Evolutionary conservation across 495 filamentous ascomycete species (phyloP).

Genomic region (Evernia prunastri): DNA sequence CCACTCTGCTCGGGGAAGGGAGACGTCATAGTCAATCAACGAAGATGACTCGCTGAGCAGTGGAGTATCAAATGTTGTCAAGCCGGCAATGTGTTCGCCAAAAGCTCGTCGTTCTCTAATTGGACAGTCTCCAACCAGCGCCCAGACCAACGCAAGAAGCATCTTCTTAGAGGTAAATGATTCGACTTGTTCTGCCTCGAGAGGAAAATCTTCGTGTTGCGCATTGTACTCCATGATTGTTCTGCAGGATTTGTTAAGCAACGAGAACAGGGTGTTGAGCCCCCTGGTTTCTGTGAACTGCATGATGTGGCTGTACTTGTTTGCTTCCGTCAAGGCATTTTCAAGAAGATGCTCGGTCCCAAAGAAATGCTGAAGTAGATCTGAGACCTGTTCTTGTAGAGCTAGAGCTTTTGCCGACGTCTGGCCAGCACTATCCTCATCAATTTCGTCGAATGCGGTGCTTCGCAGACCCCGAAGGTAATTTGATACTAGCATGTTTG

Average conservation of each 20-base stretch:
- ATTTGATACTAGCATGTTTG: slow-evolving; percentile 85
- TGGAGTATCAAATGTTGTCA: slow-evolving; percentile 80
- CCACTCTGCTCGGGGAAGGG: slow-evolving; percentile 82
- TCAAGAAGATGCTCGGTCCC: slow-evolving; percentile 70
- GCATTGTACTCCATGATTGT: slow-evolving; percentile 92
- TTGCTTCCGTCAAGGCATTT: slow-evolving; percentile 67
- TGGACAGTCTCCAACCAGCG: slow-evolving; percentile 90
- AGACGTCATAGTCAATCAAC: slow-evolving; percentile 91
- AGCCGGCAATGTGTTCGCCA: slow-evolving; percentile 69
- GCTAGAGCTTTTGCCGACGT: slow-evolving; percentile 67
- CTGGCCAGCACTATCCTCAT: slow-evolving; percentile 84
- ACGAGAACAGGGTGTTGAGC: slow-evolving; percentile 86
- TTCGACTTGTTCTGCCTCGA: slow-evolving; percentile 83
- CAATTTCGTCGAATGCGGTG: slow-evolving; percentile 83
- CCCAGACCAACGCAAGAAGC: slow-evolving; percentile 86
- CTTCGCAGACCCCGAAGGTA: slow-evolving; percentile 78
- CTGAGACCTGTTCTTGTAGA: slow-evolving; percentile 68
- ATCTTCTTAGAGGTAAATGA: slow-evolving; percentile 87
- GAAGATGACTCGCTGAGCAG: slow-evolving; percentile 64
- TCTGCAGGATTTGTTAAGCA: slow-evolving; percentile 87
- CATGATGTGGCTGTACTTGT: slow-evolving; percentile 90
- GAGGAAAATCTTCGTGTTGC: slow-evolving; percentile 87
- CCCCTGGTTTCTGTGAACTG: slow-evolving; percentile 87
- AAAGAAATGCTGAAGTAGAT: slow-evolving; percentile 67
- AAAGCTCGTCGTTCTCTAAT: slow-evolving; percentile 80